A percentile compares a stretch with the other conserved stretches of the same genome.
Conservation (phyloP, 2,329 filamentous ascomycete species). For the Eutypella sp. region DNA sequence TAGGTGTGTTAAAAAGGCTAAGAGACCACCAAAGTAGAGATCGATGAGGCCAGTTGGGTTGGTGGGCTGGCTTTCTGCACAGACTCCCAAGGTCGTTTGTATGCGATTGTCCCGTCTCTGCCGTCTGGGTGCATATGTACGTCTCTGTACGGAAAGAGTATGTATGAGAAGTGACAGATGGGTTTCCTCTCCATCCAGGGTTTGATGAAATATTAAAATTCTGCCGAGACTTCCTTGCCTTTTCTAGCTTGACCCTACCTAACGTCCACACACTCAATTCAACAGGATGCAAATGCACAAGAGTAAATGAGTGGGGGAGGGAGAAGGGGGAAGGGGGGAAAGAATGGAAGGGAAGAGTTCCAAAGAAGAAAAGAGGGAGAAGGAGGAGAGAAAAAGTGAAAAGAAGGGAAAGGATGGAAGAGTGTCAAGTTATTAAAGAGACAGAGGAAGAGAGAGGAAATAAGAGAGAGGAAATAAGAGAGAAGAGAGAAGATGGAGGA, state of each 20-base stretch:
- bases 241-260: slow-evolving; percentile 9
- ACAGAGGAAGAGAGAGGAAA: slow-evolving; percentile 9
- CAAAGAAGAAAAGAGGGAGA: too few species aligned
- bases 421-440: too few species aligned
- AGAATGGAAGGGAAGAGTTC: slow-evolving; percentile 6
- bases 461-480: slow-evolving; percentile 7
- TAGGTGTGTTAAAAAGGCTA: too few species aligned
- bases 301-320: neutral
- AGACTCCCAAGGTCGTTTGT: too few species aligned
- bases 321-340: slow-evolving; percentile 4
- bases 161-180: neutral
- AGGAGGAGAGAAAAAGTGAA: slow-evolving; percentile 2
- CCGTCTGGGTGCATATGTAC: too few species aligned
- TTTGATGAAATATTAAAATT: neutral
- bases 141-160: neutral
- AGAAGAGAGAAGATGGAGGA: slow-evolving; percentile 9
- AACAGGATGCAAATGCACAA: neutral
- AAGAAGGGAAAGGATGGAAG: slow-evolving; percentile 10
- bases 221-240: neutral
- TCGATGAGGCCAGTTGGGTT: neutral
- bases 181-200: too few species aligned
- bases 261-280: neutral
- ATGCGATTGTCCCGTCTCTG: too few species aligned
- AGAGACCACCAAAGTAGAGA: too few species aligned
- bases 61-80: neutral